phyloP scores from a whole-genome alignment of 192 early-diverging fungal species.

The Diversispora eburnea region DNA sequence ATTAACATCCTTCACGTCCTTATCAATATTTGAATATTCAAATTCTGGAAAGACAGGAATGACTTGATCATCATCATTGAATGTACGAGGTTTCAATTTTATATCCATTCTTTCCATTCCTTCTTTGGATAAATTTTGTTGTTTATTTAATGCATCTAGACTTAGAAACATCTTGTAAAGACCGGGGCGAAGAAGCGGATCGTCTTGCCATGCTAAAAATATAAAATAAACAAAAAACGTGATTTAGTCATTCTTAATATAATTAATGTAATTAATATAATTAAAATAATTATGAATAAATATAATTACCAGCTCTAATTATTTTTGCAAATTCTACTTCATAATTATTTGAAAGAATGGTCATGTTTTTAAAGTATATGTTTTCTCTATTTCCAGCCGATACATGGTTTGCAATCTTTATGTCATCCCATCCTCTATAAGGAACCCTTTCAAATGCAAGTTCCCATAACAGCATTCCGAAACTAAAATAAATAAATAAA shows the following conservation, averaged over 20 bases:
- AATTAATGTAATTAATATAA: background rate
- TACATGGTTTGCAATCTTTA: slow-evolving; percentile 14
- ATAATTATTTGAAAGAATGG: background rate
- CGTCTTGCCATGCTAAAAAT: slow-evolving; percentile 21
- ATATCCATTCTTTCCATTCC: background rate
- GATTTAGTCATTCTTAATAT: background rate
- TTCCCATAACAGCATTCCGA: slow-evolving; percentile 22
- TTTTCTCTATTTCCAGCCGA: slow-evolving; percentile 10
- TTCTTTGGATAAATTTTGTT: background rate
- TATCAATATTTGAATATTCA: background rate
- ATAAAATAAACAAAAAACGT: background rate
- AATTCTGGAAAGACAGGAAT: background rate
- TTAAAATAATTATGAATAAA: background rate
- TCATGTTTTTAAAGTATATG: background rate
- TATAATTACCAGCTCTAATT: slow-evolving; percentile 11
- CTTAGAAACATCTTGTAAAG: slow-evolving; percentile 14
- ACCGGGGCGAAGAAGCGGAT: slow-evolving; percentile 5
- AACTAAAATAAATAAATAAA: slow-evolving; percentile 4
- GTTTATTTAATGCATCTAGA: slow-evolving; percentile 1
- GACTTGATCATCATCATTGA: slow-evolving; percentile 6
- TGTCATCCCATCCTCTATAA: background rate
- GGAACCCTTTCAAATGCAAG: slow-evolving; percentile 11
- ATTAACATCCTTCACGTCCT: background rate
- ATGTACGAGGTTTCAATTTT: background rate
- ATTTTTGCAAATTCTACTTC: slow-evolving; percentile 15